Base-by-base conservation (phyloP, 1,284 basidiomycete genomes). In the Somion occarium region DNA sequence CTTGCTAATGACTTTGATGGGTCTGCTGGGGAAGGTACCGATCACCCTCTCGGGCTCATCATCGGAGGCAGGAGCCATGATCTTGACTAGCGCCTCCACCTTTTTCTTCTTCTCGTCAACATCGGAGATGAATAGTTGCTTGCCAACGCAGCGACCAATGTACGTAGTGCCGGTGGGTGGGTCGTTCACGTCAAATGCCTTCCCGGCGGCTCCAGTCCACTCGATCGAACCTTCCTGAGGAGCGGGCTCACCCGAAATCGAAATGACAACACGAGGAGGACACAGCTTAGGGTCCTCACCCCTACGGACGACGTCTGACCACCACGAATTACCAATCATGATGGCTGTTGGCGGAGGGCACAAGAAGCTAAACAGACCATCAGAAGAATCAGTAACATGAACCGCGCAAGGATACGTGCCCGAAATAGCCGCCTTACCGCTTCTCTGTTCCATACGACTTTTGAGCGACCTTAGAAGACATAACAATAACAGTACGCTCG, bases 391-490 rank as follows among this genome's bases (percentile, higher is more conserved):
- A 37, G 18, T 5, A 26, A 9, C 20, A 45, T 11, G 13, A 45
- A 25, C 27, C 38, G 46, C 22, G 27, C 9, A 15, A 34, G 15
- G 30, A 34, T 15, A 34, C 15, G 30, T 34, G 30, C 30, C 30
- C 30, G 30, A 15, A 7, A 7, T 34, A 38, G 43, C 46, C 55
- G 38, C 65, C 74, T 50, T 58, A 88, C 79, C 95, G 82, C 70
- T 98, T 97, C 70, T 98, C 95, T 11, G 88, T 93, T 38, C 93
- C 94, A 64, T 98, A 98, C 18, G 91, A 93, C 68, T 98, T 97
- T 73, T 98, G 96, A 2, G 93, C 96, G 38, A 98, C 93, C 64
- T 91, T 93, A 66, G 91, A 93, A 22, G 93, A 95, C 89, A 97
- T 93, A 63, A 98, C 90, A 53, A 97, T 88, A 54, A 98, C 83